These are phyloP conservation scores for Hericium alpestre DNA, from an alignment of 768 basidiomycete species.

Conservation along the genomic window DNA sequence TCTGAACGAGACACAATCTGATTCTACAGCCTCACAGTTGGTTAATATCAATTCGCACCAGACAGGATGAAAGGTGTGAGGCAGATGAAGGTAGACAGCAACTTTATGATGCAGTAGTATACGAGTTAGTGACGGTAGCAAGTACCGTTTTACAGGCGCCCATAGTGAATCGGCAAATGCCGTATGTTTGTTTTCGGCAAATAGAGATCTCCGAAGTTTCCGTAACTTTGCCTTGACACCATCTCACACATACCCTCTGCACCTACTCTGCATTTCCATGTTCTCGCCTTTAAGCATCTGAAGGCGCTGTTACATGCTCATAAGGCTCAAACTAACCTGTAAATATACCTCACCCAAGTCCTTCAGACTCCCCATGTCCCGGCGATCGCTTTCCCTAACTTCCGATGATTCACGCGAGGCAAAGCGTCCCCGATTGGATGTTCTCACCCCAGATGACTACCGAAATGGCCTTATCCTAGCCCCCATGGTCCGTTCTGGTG, in stretches of 20 bases:
- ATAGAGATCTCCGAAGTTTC: not conserved
- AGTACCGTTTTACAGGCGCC: too few species aligned
- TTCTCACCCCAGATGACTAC: slow-evolving; percentile 66
- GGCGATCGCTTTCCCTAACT: slow-evolving; percentile 10
- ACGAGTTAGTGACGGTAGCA: too few species aligned
- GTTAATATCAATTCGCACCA: too few species aligned
- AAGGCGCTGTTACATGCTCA: too few species aligned
- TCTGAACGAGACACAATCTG: too few species aligned
- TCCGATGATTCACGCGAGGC: slow-evolving; percentile 1
- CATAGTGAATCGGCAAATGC: too few species aligned
- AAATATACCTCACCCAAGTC: not conserved
- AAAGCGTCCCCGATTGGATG: slow-evolving; percentile 7
- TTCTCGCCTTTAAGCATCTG: not conserved
- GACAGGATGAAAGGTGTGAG: too few species aligned
- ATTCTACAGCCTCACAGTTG: too few species aligned
- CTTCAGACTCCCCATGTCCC: slow-evolving; percentile 3
- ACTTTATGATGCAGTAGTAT: too few species aligned
- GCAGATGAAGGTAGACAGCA: too few species aligned
- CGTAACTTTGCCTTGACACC: not conserved
- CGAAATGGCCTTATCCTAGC: slow-evolving; percentile 89
- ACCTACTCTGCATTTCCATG: not conserved
- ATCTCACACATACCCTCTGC: not conserved
- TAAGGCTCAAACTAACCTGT: not conserved
- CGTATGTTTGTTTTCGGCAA: not conserved
- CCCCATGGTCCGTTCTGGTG: slow-evolving; percentile 95